These are phyloP conservation scores for Gnomoniopsis sp. DNA, from an alignment of 2,329 filamentous ascomycete genomes.

Conservation along the genomic window DNA sequence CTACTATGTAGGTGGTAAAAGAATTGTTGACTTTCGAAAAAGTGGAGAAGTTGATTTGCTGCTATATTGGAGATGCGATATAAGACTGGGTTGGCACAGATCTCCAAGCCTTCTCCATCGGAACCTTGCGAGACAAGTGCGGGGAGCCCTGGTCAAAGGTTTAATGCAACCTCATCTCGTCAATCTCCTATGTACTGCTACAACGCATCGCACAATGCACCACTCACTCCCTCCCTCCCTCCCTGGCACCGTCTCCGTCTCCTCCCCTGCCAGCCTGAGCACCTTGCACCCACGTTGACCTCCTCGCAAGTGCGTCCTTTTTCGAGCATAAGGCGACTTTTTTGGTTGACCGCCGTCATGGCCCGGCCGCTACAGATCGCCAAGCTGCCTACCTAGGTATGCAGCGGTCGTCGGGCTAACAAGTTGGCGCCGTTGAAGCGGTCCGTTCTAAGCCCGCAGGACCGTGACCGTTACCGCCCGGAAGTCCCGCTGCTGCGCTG, in stretches of 20 bases:
- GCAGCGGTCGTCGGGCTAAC: background rate
- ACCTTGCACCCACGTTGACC: background rate
- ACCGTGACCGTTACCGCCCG: background rate
- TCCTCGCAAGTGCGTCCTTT: too few relatives aligned
- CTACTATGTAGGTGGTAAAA: background rate
- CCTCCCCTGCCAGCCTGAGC: background rate
- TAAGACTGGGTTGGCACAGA: background rate
- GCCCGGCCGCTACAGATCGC: background rate
- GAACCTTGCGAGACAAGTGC: background rate
- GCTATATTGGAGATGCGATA: background rate
- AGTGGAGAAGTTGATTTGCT: background rate
- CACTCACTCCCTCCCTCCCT: background rate
- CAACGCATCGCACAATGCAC: background rate
- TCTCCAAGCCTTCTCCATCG: background rate
- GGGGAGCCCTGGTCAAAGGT: background rate
- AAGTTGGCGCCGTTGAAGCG: background rate
- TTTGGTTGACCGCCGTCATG: background rate
- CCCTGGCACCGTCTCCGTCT: background rate
- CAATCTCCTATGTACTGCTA: background rate
- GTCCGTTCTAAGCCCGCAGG: background rate
- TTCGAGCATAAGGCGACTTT: too few relatives aligned
- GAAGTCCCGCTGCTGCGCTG: background rate
- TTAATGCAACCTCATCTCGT: conserved; percentile 4
- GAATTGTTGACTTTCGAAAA: background rate
- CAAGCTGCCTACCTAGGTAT: too few relatives aligned